Conservation (phyloP, 306 rosid species). For the Pterocarpus macrocarpus region DNA sequence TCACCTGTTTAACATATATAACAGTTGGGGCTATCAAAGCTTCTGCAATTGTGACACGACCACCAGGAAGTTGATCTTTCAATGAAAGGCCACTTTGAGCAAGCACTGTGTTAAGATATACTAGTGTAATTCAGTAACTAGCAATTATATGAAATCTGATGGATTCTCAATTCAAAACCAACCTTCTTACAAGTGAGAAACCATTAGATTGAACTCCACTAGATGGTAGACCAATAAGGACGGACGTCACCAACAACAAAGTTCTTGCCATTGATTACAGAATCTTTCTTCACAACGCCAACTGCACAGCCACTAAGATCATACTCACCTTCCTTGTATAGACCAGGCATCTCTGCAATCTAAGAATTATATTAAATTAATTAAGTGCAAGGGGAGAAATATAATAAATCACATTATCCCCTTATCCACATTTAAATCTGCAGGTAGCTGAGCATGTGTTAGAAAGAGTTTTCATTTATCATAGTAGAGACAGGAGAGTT, state of each 20-base stretch:
- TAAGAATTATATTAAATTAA: conserved; percentile 50
- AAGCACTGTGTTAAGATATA: conserved; percentile 65
- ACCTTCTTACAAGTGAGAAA: conserved; percentile 94
- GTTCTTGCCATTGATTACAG: conserved; percentile 78
- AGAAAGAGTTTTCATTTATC: not conserved
- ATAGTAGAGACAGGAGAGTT: not conserved
- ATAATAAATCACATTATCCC: not conserved
- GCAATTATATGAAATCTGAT: conserved; percentile 11
- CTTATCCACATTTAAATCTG: not conserved
- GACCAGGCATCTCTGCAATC: conserved; percentile 99
- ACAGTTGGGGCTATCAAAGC: conserved; percentile 93
- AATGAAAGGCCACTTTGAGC: conserved; percentile 75
- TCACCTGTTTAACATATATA: conserved; percentile 91
- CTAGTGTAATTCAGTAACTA: conserved; percentile 1
- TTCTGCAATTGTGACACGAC: conserved; percentile 68
- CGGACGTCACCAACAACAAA: conserved; percentile 77
- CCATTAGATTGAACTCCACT: conserved; percentile 97
- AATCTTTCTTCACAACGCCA: conserved; percentile 79
- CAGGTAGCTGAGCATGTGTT: not conserved
- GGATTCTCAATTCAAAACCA: conserved; percentile 31
- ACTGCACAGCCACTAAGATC: conserved; percentile 97
- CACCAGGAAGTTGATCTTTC: conserved; percentile 77
- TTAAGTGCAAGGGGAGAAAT: conserved; percentile 16
- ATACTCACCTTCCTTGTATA: conserved; percentile 87
- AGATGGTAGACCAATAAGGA: conserved; percentile 86